phyloP scores from a whole-genome alignment of 2,329 filamentous ascomycete genomes.

The Pestalotiopsis sp. region DNA sequence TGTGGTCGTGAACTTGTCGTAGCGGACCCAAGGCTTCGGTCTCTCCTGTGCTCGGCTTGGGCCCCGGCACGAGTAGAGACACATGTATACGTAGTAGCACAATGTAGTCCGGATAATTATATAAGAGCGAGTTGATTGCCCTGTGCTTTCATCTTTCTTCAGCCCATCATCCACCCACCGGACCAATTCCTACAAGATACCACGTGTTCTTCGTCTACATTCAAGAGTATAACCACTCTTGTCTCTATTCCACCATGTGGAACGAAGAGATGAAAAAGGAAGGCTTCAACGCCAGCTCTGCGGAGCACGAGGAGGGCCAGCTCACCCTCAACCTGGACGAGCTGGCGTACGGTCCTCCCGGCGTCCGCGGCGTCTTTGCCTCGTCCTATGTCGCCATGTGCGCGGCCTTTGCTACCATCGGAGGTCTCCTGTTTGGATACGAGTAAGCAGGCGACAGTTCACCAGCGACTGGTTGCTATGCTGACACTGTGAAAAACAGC shows the following conservation, averaged over 20 bases:
- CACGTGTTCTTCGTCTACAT: background rate
- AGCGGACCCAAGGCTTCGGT: background rate
- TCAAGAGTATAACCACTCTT: background rate
- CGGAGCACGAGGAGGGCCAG: conserved; percentile 6
- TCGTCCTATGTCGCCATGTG: conserved; percentile 14
- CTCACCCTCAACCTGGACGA: conserved; percentile 11
- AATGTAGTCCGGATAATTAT: background rate
- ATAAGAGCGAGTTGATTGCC: background rate
- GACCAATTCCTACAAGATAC: background rate
- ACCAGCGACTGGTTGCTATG: background rate
- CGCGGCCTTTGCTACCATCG: conserved; percentile 12
- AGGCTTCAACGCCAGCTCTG: background rate
- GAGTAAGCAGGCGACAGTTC: background rate
- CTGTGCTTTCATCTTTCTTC: background rate
- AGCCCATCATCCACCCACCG: background rate
- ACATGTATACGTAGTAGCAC: background rate
- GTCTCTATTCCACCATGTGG: background rate
- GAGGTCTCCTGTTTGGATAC: conserved; percentile 13
- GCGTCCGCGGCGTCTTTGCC: conserved; percentile 12
- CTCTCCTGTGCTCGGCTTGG: background rate
- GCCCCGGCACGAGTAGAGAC: background rate
- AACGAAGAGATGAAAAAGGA: background rate
- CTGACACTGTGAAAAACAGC: background rate
- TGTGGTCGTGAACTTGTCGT: background rate
- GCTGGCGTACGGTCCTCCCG: conserved; percentile 10